phyloP scores from a whole-genome alignment of 805 yeast species.

The Kodamaea jinghongensis region DNA sequence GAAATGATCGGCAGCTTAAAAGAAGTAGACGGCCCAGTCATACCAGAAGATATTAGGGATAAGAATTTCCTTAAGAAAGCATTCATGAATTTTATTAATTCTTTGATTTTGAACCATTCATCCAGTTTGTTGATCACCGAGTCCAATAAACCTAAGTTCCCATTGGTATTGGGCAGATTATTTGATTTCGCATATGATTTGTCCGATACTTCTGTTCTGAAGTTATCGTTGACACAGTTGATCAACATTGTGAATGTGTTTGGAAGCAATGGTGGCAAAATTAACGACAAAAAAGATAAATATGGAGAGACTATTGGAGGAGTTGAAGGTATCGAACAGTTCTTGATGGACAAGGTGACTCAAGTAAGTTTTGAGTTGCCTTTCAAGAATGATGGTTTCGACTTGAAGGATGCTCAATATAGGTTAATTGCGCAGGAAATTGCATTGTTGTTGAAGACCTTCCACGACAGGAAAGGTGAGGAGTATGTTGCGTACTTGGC shows the following conservation, averaged over 20 bases:
- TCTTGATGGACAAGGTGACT: constrained; percentile 65
- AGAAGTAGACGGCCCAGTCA: constrained; percentile 26
- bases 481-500: constrained; percentile 47
- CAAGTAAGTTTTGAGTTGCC: constrained; percentile 75
- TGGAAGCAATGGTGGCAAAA: constrained; percentile 51
- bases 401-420: constrained; percentile 75
- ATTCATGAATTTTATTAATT: constrained; percentile 64
- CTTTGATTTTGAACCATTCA: constrained; percentile 72
- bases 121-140: constrained; percentile 73
- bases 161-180: constrained; percentile 58
- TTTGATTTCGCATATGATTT: constrained; percentile 63
- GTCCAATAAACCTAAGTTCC: constrained; percentile 60
- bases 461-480: constrained; percentile 44
- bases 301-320: constrained; percentile 45
- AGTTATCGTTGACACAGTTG: constrained; percentile 66
- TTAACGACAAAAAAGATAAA: constrained; percentile 60
- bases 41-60: constrained; percentile 65
- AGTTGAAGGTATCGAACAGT: constrained; percentile 69
- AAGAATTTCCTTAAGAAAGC: constrained; percentile 65
- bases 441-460: constrained; percentile 62
- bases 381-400: constrained; percentile 63
- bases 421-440: constrained; percentile 74
- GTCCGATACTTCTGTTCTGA: constrained; percentile 63
- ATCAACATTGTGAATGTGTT: constrained; percentile 59
- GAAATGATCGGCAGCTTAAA: constrained; percentile 31